Evolutionary conservation across 2,329 filamentous ascomycete genomes (phyloP).

Genomic region (Penicillium griseofulvum): DNA sequence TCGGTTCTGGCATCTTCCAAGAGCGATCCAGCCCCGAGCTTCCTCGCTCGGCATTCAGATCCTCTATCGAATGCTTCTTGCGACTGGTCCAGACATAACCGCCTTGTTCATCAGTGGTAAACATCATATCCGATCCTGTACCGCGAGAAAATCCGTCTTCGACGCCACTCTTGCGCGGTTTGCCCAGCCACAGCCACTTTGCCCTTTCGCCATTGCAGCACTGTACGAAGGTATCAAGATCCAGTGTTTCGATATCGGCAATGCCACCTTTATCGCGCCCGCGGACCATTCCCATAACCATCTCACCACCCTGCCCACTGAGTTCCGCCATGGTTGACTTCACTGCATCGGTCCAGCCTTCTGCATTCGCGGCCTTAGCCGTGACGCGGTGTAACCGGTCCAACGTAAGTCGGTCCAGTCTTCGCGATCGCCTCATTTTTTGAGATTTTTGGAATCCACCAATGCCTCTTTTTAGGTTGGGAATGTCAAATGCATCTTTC

Average conservation of each 20-base stretch:
- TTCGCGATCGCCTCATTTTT: constrained; percentile 72
- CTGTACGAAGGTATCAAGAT: constrained; percentile 78
- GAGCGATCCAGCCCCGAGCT: constrained; percentile 31
- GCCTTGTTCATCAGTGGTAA: constrained; percentile 47
- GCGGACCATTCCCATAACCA: constrained; percentile 92
- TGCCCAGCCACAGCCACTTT: constrained; percentile 95
- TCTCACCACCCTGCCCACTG: constrained; percentile 87
- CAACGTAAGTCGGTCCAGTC: constrained; percentile 79
- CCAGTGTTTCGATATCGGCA: constrained; percentile 85
- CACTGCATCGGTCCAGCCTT: constrained; percentile 88
- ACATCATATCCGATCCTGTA: constrained; percentile 42
- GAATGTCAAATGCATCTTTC: constrained; percentile 89
- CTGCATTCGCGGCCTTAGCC: constrained; percentile 82
- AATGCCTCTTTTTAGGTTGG: constrained; percentile 77
- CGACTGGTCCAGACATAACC: constrained; percentile 47
- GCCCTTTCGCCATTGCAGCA: constrained; percentile 76
- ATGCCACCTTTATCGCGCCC: constrained; percentile 85
- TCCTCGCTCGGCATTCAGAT: constrained; percentile 30
- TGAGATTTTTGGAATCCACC: constrained; percentile 86
- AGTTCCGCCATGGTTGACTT: constrained; percentile 94
- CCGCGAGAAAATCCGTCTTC: constrained; percentile 32
- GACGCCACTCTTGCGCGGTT: constrained; percentile 63
- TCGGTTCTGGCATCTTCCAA: constrained; percentile 31
- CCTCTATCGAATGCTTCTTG: constrained; percentile 42
- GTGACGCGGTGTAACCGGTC: constrained; percentile 78